Conservation (phyloP, 2,329 filamentous ascomycete species). For the Pezicula carpinea region DNA sequence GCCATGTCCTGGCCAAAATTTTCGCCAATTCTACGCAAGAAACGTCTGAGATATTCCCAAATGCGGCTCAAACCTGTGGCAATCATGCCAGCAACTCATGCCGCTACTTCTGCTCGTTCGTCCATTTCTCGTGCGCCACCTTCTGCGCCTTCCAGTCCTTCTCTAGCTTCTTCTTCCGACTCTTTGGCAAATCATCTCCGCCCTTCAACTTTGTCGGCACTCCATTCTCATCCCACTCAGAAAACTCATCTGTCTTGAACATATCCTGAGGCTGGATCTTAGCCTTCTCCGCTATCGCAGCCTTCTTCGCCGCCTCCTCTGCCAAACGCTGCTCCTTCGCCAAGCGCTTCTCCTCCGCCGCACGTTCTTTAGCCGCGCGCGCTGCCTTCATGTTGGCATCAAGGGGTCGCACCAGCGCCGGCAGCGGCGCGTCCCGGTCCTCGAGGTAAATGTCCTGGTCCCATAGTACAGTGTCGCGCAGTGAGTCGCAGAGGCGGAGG, state of each 20-base stretch:
- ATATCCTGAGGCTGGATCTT: slow-evolving; percentile 47
- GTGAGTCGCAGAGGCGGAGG: slow-evolving; percentile 68
- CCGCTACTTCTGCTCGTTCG: slow-evolving; percentile 13
- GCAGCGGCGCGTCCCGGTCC: slow-evolving; percentile 56
- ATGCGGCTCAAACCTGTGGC: not conserved
- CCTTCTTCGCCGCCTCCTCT: slow-evolving; percentile 47
- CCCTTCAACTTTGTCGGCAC: slow-evolving; percentile 70
- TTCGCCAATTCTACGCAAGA: not conserved
- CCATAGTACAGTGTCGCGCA: slow-evolving; percentile 75
- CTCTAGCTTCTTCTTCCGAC: slow-evolving; percentile 68
- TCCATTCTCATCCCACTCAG: slow-evolving; percentile 75
- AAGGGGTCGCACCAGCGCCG: slow-evolving; percentile 60
- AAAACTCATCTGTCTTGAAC: slow-evolving; percentile 56
- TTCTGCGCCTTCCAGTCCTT: slow-evolving; percentile 88
- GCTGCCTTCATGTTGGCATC: slow-evolving; percentile 51
- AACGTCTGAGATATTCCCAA: not conserved
- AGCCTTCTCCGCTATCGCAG: slow-evolving; percentile 40
- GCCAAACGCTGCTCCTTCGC: slow-evolving; percentile 40
- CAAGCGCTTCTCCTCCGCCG: slow-evolving; percentile 50
- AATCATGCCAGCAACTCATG: not conserved
- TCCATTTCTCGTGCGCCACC: slow-evolving; percentile 66
- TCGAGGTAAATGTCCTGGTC: slow-evolving; percentile 82
- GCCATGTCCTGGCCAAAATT: not conserved
- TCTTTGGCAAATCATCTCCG: slow-evolving; percentile 75
- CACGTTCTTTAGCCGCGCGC: slow-evolving; percentile 48